Evolutionary conservation across 2,329 filamentous ascomycete species (phyloP).

Genomic region (Ascochyta viciae-villosae): DNA sequence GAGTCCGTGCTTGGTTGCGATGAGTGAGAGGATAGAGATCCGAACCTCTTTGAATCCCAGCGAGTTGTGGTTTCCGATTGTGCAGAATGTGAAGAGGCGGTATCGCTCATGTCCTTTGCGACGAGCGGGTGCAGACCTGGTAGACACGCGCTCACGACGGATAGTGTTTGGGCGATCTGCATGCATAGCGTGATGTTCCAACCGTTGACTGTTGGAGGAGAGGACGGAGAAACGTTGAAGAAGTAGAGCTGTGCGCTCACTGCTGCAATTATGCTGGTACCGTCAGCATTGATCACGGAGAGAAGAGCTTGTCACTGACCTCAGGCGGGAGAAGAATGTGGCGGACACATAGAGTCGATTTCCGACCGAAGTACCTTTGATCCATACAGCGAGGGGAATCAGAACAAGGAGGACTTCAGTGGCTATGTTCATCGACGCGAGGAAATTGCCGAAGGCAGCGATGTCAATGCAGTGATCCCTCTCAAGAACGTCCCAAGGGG

Average conservation of each 20-base stretch:
- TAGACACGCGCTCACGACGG: conserved; percentile 39
- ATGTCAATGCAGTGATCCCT: conserved; percentile 30
- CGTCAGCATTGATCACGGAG: neutral
- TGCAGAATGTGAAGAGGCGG: neutral
- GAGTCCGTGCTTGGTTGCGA: conserved; percentile 1
- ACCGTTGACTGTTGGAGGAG: conserved; percentile 24
- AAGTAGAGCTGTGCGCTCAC: conserved; percentile 31
- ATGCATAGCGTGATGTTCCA: conserved; percentile 33
- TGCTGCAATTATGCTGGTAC: conserved; percentile 31
- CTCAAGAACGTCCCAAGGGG: conserved; percentile 26
- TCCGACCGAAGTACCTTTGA: conserved; percentile 28
- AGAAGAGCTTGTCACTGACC: neutral
- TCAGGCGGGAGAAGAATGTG: conserved; percentile 32
- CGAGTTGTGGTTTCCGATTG: neutral
- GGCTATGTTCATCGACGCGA: conserved; percentile 37
- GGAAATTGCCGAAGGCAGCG: conserved; percentile 37
- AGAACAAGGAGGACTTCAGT: conserved; percentile 34
- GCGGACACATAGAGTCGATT: conserved; percentile 34
- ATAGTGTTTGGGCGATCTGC: conserved; percentile 40
- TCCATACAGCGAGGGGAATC: conserved; percentile 41
- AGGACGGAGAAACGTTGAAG: conserved; percentile 24
- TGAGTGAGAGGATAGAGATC: neutral
- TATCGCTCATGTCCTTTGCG: conserved; percentile 15
- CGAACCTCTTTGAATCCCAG: conserved; percentile 7
- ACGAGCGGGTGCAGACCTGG: conserved; percentile 25